A percentile compares a stretch with the other conserved stretches of the same genome.
Evolutionary conservation across 129 eudicot genomes (phyloP).

Genomic region (Helianthus annuus): DNA sequence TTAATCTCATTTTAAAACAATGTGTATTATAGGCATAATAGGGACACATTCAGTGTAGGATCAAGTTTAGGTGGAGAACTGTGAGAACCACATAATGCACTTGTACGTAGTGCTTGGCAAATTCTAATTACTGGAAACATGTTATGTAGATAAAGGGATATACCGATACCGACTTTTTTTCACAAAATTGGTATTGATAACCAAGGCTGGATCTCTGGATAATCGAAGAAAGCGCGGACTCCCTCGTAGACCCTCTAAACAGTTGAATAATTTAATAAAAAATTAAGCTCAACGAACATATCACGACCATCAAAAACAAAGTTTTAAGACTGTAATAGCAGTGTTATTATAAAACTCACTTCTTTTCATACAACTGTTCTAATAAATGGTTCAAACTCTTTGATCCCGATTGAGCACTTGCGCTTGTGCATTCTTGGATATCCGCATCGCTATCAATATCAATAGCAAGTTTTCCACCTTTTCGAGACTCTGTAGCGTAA

Average conservation of each 20-base stretch:
- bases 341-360: conserved; percentile 14
- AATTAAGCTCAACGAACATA: neutral
- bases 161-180: conserved; percentile 47
- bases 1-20: neutral
- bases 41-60: neutral
- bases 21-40: neutral
- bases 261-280: neutral
- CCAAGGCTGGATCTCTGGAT: conserved; percentile 30
- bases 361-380: conserved; percentile 41
- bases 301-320: neutral
- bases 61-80: neutral
- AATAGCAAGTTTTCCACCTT: conserved; percentile 19
- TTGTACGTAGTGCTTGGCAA: too few species aligned
- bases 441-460: conserved; percentile 20
- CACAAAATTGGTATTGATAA: conserved; percentile 41
- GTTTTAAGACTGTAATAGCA: neutral
- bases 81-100: too few species aligned
- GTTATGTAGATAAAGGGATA: conserved; percentile 7
- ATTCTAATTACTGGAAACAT: neutral
- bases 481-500: conserved; percentile 21
- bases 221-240: conserved; percentile 46
- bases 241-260: conserved; percentile 47
- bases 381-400: conserved; percentile 33
- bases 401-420: conserved; percentile 31
- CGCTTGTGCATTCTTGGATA: conserved; percentile 21